phyloP scores from a whole-genome alignment of 202 grass and related monocot species.

The Hordeum pubiflorum region DNA sequence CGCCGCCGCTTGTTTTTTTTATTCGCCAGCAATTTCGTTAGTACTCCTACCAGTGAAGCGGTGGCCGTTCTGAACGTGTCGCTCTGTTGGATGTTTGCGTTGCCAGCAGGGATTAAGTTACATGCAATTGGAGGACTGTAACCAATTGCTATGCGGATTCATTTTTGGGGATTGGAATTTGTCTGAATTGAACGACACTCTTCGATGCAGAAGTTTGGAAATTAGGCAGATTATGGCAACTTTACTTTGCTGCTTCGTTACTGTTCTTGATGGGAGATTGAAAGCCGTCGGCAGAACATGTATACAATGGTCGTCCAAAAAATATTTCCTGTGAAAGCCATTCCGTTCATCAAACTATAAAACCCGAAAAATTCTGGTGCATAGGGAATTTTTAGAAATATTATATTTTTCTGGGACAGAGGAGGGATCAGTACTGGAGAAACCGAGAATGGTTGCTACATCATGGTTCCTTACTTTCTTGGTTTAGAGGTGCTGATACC shows the following conservation, averaged over 20 bases:
- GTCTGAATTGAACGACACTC: neutral
- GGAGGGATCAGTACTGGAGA: neutral
- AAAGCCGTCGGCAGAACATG: neutral
- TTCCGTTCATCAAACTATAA: neutral
- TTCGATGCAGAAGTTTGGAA: neutral
- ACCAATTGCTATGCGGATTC: neutral
- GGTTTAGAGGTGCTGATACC: too few relatives aligned
- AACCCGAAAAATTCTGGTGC: neutral
- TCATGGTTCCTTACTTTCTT: neutral
- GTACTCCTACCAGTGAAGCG: neutral
- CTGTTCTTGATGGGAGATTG: neutral
- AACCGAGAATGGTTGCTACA: neutral
- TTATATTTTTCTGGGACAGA: neutral
- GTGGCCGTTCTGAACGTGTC: neutral
- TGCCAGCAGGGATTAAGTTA: neutral
- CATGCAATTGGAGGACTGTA: neutral
- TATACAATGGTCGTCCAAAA: neutral
- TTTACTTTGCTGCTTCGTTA: neutral
- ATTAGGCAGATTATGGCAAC: neutral
- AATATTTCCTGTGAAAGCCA: neutral
- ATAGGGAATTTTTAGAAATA: neutral
- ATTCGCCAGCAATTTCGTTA: neutral
- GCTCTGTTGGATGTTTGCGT: neutral
- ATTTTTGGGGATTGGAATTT: neutral
- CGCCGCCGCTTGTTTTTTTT: neutral